Base-by-base conservation (phyloP, 768 basidiomycete genomes). In the Rickenella mellea region DNA sequence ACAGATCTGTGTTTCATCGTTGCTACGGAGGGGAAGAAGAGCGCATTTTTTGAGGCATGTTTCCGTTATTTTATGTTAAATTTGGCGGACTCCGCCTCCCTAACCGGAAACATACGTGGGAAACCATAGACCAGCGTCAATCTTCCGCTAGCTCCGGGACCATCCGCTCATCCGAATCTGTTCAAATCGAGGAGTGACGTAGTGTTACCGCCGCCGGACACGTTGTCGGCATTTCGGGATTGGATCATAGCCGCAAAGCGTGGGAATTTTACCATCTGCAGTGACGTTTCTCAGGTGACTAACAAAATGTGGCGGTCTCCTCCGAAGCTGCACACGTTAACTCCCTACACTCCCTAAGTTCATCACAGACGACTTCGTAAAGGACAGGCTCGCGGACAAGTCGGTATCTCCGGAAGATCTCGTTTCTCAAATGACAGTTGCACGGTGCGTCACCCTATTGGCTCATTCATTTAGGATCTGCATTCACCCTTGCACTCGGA, bases 351-450 rank as follows among this genome's bases (percentile, higher is more conserved):
- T 32, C 42, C 21, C 45, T 6, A 40, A 89, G 86, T 65, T 79
- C 49, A 81, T 90, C 27, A 81, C 87, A 66, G 70, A 80, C 5
- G 83, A 87, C 43, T 90, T 89, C 53, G 82, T 73, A 21, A 55
- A 50, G 43, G 60, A 62, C 39, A 58, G 71, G 38, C 66, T 66
- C 54, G 54, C 58, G 32, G 54, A 66, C 41, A 55, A 51, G 11
- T 58, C 56, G 10, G 55, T 65, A 15, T 68, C 73, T 19, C 61
- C 77, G 1, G 77, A 87, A 17, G 76, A 84, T 45, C 64, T 90
- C 39, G 70, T 83, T 43, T 71, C 71, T 40, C 63, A 75, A 40
- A 83, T 89, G 74, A 71, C 72, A 31, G 55, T 84, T 12, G 77
- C 84, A 22, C 78, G 79, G 86, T 88, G 32, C 41, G 72, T 53